phyloP scores from a whole-genome alignment of 257 asterid genomes.

The Sherardia arvensis region DNA sequence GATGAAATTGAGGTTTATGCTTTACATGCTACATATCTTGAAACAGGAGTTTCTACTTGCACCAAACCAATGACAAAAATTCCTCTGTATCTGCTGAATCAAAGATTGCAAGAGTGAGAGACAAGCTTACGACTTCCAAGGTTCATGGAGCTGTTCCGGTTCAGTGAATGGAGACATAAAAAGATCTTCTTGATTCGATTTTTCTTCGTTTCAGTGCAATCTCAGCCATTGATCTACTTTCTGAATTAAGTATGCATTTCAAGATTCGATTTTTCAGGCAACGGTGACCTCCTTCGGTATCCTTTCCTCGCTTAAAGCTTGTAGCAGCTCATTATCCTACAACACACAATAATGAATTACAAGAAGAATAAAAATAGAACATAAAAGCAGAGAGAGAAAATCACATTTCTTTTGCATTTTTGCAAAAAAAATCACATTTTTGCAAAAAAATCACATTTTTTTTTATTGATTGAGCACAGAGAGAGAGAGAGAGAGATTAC shows the following conservation, averaged over 20 bases:
- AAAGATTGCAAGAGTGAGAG: background rate
- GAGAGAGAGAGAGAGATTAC: constrained; percentile 23
- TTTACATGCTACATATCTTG: background rate
- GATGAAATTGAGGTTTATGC: background rate
- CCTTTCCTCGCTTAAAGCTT: constrained; percentile 32
- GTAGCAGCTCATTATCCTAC: constrained; percentile 62
- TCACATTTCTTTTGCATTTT: too few relatives aligned
- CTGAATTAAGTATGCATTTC: background rate
- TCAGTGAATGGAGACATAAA: background rate
- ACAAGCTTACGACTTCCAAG: background rate
- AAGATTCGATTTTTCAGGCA: constrained; percentile 9
- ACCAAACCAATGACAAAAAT: constrained; percentile 5
- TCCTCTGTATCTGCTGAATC: background rate
- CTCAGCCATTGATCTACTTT: background rate
- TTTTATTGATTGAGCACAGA: too few relatives aligned
- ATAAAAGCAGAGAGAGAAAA: background rate
- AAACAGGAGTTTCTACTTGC: background rate
- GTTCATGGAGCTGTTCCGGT: constrained; percentile 2
- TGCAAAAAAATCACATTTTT: too few relatives aligned
- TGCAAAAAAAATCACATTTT: too few relatives aligned
- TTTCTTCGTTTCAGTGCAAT: background rate
- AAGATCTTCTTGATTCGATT: background rate
- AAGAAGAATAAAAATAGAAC: too few relatives aligned
- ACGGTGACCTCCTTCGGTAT: constrained; percentile 45
- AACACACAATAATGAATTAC: background rate